Base-by-base conservation (phyloP, 208 protist genomes). In the Crithidia sp. region DNA sequence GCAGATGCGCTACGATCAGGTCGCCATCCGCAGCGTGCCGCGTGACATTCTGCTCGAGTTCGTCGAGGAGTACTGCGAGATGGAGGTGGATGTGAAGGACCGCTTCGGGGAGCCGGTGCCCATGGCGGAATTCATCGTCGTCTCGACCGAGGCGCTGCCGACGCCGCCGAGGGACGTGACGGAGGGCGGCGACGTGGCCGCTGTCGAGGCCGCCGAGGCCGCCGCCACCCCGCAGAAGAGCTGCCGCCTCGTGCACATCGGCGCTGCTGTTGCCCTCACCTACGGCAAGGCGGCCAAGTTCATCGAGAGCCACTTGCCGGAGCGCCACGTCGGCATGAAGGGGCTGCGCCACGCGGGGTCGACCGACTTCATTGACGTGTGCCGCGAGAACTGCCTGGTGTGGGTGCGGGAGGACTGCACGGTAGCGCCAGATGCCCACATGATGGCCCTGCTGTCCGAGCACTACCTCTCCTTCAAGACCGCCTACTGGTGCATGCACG, bases 61-160 rank as follows among this genome's bases (percentile, higher is more conserved):
- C 43, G 83, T 94, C 37, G 84, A 94, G 68, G 72, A 86, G 52
- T 88, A 89, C 81, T 96, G 91, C 76, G 79, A 76, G 50, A 74
- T 88, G 70, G 60, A 88, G 59, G 52, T 96, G 4, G 81, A 88
- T 13, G 82, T 88, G 74, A 81, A 77, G 39, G 79, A 88, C 60
- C 80, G 89, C 61, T 60, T 79, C 55, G 91, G 91, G 5, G 86
- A 91, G 66, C 37, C 54, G 40, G 61, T 92, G 41, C 66, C 80
- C 3, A 76, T 87, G 79, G 82, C 91, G 4, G 89, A 94, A 77
- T 96, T 96, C 58, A 45, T 94, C 10, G 81, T 94, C 9, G 65
- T 91, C 16, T 90, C 87, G 13, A 82, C 70, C 13, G 76, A 76
- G 62, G 60, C 75, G 12, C 72, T 93, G 14, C 74, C 83, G 3